Evolutionary conservation across 768 basidiomycete species (phyloP), one percentile per base, ranked within the genome.

Genomic region (Rhizopogon rudus): DNA sequence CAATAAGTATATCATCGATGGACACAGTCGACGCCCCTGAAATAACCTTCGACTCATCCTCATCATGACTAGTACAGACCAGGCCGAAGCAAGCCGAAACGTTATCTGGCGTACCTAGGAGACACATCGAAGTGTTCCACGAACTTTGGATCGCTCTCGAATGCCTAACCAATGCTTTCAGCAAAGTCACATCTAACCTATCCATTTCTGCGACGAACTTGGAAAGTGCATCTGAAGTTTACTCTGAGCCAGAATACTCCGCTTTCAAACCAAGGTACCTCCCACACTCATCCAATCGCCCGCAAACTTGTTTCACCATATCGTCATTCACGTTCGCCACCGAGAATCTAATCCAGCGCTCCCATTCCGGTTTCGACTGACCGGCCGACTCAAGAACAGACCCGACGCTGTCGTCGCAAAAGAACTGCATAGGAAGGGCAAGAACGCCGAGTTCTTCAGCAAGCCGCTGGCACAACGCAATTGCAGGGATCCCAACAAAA

Each of bases 241-340:
- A 46, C 31, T 20, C 31, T 12, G 31, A 25, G 25, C 25, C 4
- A 25, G 25, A 35, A 31, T 48, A 29, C 39, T 31, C 51, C 17
- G 13, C 46, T 31, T 40, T 51, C 77, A 76, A 80, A 45, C 61
- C 71, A 60, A 79, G 79, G 12, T 49, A 57, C 9, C 12, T 17
- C 41, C 69, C 71, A 28, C 72, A 76, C 57, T 75, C 73, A 53
- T 51, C 67, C 61, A 87, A 61, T 51, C 85, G 71, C 68, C 73
- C 72, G 56, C 83, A 86, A 6, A 81, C 83, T 37, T 67, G 60
- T 59, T 65, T 63, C 16, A 86, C 76, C 63, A 78, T 74, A 51
- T 80, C 81, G 50, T 90, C 87, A 42, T 78, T 76, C n/a, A 91
- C 81, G 67, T 91, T 93, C 12, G 89, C 88, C 3, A 92, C 86